These are phyloP conservation scores for Scedosporium boydii DNA, from an alignment of 2,329 filamentous ascomycete genomes.

Conservation along the genomic window DNA sequence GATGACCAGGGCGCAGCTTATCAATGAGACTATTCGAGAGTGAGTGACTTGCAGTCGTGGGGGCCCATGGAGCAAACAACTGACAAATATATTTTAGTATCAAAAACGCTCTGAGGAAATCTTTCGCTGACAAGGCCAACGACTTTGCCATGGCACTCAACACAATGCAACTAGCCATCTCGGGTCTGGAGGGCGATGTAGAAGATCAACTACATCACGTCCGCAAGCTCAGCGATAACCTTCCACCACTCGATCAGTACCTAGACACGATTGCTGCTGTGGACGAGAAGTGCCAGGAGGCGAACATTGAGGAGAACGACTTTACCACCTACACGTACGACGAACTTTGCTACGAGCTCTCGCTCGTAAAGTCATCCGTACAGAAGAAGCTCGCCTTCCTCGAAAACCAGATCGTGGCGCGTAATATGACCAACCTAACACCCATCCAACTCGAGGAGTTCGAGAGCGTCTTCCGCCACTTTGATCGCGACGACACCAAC, in stretches of 20 bases:
- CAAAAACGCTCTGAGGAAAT: slow-evolving; percentile 86
- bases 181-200: slow-evolving; percentile 91
- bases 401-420: slow-evolving; percentile 96
- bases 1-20: slow-evolving; percentile 80
- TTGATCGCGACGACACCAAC: slow-evolving; percentile 88
- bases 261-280: slow-evolving; percentile 78
- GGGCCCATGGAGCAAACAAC: no score
- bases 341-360: slow-evolving; percentile 86
- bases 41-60: slow-evolving; percentile 28
- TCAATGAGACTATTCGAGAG: slow-evolving; percentile 98
- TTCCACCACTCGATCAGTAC: slow-evolving; percentile 84
- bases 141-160: slow-evolving; percentile 94
- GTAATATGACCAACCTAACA: slow-evolving; percentile 97
- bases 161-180: slow-evolving; percentile 89
- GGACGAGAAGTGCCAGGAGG: slow-evolving; percentile 84
- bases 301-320: slow-evolving; percentile 98
- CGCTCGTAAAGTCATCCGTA: slow-evolving; percentile 82
- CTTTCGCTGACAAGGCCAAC: slow-evolving; percentile 96
- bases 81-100: slow-evolving; percentile 43
- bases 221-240: slow-evolving; percentile 70
- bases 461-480: slow-evolving; percentile 95
- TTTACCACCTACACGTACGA: slow-evolving; percentile 99
- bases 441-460: slow-evolving; percentile 98
- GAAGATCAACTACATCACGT: slow-evolving; percentile 91
- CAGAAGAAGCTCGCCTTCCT: slow-evolving; percentile 95